A percentile compares a stretch with the other conserved stretches of the same genome.
Evolutionary conservation across 495 filamentous ascomycete genomes (phyloP).

Genomic region (Penicillium atrosanguineum): DNA sequence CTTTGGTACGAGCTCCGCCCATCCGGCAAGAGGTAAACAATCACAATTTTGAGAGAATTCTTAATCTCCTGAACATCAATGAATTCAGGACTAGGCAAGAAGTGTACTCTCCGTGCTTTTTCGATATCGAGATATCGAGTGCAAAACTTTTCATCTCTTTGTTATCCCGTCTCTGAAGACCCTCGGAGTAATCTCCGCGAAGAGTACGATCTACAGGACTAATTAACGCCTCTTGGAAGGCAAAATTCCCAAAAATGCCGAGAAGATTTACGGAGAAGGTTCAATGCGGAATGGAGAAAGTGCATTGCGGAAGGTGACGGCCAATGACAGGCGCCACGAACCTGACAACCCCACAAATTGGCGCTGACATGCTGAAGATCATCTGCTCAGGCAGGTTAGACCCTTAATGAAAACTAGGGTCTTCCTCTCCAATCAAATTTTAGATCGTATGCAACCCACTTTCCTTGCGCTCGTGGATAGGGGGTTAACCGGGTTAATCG

Average conservation of each 20-base stretch:
- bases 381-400: neutral
- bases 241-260: constrained; percentile 3
- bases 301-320: neutral
- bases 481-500: neutral
- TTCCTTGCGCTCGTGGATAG: neutral
- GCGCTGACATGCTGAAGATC: neutral
- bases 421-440: neutral
- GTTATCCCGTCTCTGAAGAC: neutral
- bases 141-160: no score
- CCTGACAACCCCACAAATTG: neutral
- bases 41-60: neutral
- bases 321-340: neutral
- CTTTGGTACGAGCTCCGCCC: neutral
- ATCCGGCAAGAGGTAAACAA: neutral
- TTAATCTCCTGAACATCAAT: neutral
- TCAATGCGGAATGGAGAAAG: neutral
- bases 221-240: neutral
- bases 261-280: neutral
- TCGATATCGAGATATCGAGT: neutral
- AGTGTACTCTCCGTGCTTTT: neutral
- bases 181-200: neutral
- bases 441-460: neutral
- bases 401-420: neutral
- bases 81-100: neutral
- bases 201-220: neutral